phyloP scores from a whole-genome alignment of 2,329 filamentous ascomycete genomes.

The Colletotrichum echinochloae region DNA sequence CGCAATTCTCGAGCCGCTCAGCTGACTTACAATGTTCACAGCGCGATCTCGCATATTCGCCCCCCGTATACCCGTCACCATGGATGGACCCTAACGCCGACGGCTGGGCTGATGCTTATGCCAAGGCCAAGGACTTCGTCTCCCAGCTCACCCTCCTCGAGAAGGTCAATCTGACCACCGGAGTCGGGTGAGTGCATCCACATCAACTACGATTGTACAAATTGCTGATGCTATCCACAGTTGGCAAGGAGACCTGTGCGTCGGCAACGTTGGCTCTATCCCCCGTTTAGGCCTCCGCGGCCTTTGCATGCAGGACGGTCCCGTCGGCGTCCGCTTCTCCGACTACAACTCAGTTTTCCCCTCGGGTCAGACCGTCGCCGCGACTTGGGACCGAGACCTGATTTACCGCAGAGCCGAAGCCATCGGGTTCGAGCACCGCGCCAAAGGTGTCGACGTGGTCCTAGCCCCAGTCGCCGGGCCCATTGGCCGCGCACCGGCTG shows the following conservation, averaged over 20 bases:
- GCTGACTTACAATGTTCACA: constrained; percentile 16
- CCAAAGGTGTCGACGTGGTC: constrained; percentile 81
- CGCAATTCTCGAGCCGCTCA: not conserved
- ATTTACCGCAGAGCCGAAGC: constrained; percentile 65
- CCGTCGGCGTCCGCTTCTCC: constrained; percentile 80
- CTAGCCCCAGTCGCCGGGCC: constrained; percentile 65
- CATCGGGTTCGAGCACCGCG: constrained; percentile 73
- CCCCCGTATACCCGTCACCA: constrained; percentile 85
- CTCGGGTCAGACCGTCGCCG: constrained; percentile 81
- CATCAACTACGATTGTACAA: constrained; percentile 8
- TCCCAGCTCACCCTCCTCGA: constrained; percentile 85
- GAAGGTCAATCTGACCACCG: constrained; percentile 96
- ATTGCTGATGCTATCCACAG: constrained; percentile 52
- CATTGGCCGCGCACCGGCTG: constrained; percentile 59
- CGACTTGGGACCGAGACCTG: constrained; percentile 82
- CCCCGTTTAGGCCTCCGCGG: constrained; percentile 77
- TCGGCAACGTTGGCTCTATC: constrained; percentile 80
- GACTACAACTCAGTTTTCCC: constrained; percentile 88
- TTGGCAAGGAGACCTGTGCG: constrained; percentile 78
- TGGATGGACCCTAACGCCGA: constrained; percentile 82
- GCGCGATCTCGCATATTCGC: constrained; percentile 54
- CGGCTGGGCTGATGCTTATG: constrained; percentile 81
- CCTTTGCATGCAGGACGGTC: constrained; percentile 89
- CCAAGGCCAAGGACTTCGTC: constrained; percentile 82
- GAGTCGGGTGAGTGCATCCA: constrained; percentile 74